Conservation (phyloP, 805 yeast genomes). For the Candida succiphila region DNA sequence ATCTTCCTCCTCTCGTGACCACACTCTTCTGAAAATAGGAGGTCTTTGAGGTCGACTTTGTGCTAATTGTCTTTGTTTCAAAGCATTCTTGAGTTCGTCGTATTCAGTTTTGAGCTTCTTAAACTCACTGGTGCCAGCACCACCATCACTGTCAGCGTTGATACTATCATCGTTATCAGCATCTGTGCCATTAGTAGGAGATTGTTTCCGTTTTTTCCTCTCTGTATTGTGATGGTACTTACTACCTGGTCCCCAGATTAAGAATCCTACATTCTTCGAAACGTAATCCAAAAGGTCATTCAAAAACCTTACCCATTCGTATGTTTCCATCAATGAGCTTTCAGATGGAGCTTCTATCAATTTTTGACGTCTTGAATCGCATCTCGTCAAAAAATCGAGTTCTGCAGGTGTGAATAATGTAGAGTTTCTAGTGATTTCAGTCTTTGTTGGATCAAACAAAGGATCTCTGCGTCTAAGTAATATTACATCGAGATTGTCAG, state of each 20-base stretch:
- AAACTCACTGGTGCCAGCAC: background rate
- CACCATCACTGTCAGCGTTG: background rate
- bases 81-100: no score
- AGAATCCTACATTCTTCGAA: slow-evolving; percentile 59
- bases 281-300: slow-evolving; percentile 73
- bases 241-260: slow-evolving; percentile 54
- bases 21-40: slow-evolving; percentile 45
- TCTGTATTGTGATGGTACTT: slow-evolving; percentile 18
- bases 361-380: slow-evolving; percentile 59
- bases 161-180: background rate
- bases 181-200: background rate
- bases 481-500: slow-evolving; percentile 46
- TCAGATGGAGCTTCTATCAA: slow-evolving; percentile 38
- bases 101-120: background rate
- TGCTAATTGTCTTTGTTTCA: slow-evolving; percentile 1
- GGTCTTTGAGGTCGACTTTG: slow-evolving; percentile 16
- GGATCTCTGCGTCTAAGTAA: slow-evolving; percentile 29
- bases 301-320: slow-evolving; percentile 80
- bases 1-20: slow-evolving; percentile 86
- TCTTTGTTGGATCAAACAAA: slow-evolving; percentile 12
- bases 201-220: slow-evolving; percentile 2
- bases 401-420: slow-evolving; percentile 61
- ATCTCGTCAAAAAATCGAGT: slow-evolving; percentile 64
- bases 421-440: slow-evolving; percentile 17
- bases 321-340: slow-evolving; percentile 52